Percentiles rank a stretch among this genome's conserved stretches.
Evolutionary conservation across 176 grass and related monocot genomes (phyloP).

Genomic region (Ensete ventricosum): DNA sequence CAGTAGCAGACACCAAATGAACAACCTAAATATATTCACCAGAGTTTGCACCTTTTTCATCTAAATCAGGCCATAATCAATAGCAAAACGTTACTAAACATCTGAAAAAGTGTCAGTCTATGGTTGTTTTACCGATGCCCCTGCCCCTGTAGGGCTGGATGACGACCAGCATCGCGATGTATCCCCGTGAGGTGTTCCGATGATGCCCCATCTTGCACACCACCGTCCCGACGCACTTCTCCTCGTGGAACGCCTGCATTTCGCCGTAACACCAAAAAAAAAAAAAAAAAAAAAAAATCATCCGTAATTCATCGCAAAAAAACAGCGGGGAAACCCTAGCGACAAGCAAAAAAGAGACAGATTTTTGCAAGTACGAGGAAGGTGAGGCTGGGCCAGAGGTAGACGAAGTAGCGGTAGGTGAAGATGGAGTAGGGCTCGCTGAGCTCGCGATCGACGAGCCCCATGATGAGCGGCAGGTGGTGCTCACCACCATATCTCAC

Average conservation of each 20-base stretch:
- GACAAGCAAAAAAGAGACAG: too few species aligned
- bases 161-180: constrained; percentile 94
- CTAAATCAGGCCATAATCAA: neutral
- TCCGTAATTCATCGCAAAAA: neutral
- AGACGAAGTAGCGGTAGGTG: constrained; percentile 98
- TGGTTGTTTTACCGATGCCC: constrained; percentile 53
- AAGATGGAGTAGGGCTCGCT: constrained; percentile 99
- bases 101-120: neutral
- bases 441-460: constrained; percentile 83
- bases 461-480: constrained; percentile 86
- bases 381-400: constrained; percentile 90
- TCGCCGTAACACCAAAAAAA: neutral
- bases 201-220: constrained; percentile 96
- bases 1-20: neutral
- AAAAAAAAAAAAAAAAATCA: constrained; percentile 7
- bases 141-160: constrained; percentile 77
- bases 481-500: constrained; percentile 84
- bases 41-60: neutral
- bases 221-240: constrained; percentile 87
- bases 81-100: neutral
- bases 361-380: constrained; percentile 41
- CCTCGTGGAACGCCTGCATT: constrained; percentile 37
- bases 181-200: constrained; percentile 54
- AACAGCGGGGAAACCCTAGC: neutral
- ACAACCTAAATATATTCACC: neutral